Evolutionary conservation across 345 rosid genomes (phyloP), one percentile per base, ranked within the genome.

Genomic region (Microcos paniculata): DNA sequence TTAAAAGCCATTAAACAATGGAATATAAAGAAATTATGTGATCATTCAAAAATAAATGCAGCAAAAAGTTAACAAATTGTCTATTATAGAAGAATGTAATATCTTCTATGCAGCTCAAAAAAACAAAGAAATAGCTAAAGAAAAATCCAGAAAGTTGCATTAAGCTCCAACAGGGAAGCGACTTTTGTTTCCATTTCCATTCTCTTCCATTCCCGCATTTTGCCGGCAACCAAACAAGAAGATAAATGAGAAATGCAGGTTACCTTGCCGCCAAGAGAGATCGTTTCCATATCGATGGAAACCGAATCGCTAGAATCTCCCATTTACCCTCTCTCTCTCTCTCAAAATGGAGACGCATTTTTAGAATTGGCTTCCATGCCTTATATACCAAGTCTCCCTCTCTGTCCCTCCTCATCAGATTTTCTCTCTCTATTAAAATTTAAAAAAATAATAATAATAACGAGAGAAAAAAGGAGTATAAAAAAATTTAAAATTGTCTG

Each of bases 301-400:
- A 93, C 91, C 49, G 96, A 91, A 86, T 84, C 97, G 87, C 92
- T 92, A 57, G 97, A 92, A 90, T 91, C 95, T 70, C 84, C 96
- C 97, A 94, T 91, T 77, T 46, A 38, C 64, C 76, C 68, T 13
- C 75, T 76, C 38, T 73, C 76, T 75, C 67, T 73, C 55, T 70
- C 72, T 74, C 55, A 66, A 76, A 77, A 76, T 49, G 78, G 75
- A 73, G 53, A 46, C 72, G 72, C 72, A 74, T 68, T 78, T 62
- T 66, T 38, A 74, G 70, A 67, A 61, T 62, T 66, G 65, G 77
- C 65, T 80, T 72, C 76, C 83, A 79, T 72, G 61, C 46, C 70
- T 84, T 72, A 33, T 72, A 61, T 67, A 63, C 72, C 67, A 30
- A 75, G 53, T 35, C 70, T 72, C 73, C 48, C 77, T 70, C 82